Base-by-base conservation (phyloP, 345 rosid species). In the Turnera subulata region DNA sequence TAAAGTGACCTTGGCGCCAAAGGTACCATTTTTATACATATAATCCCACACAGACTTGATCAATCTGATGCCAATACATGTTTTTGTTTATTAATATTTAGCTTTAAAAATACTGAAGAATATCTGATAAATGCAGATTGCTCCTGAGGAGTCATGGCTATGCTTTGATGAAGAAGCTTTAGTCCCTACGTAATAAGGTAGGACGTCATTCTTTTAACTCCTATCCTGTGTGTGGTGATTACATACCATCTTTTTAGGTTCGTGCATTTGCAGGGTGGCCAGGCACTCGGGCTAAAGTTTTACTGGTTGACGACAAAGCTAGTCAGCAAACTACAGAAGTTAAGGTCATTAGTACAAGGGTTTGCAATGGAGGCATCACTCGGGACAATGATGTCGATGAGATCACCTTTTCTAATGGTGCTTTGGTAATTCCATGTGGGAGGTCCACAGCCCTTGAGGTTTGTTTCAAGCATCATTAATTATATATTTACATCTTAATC, bases 201-300 rank as follows among this genome's bases (percentile, higher is more conserved):
- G 53, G 26, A 33, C 40, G 48, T 44, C 62, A 18, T 14, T 35
- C 17, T 9, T 49, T 55, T 54, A 20, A 55, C 56, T 53, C 33
- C 29, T 46, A 45, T 10, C 23, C 19, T 18, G 29, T 57, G 33
- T 5, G 20, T 26, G 21, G 65, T 61, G 63, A 62, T 73, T 75
- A 56, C 50, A 59, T 63, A 63, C 79, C 75, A 59, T 67, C 22
- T 54, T 62, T 78, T 52, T 70, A 92, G 97, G 93, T 92, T 70
- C 96, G 97, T 71, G 99, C 97, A 58, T 80, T 93, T 54, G 88
- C 99, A 82, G 99, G 97, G 33, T 93, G 99, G 97, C 99, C 96
- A 5, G 96, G 97, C 67, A 93, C 99, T 16, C 78, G 99, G 55
- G 86, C 94, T 17, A 89, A 82, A 72, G 72, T 85, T 69, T 56